These are phyloP conservation scores for Pichia sp. DNA, from an alignment of 1,139 yeast genomes.

Conservation along the genomic window DNA sequence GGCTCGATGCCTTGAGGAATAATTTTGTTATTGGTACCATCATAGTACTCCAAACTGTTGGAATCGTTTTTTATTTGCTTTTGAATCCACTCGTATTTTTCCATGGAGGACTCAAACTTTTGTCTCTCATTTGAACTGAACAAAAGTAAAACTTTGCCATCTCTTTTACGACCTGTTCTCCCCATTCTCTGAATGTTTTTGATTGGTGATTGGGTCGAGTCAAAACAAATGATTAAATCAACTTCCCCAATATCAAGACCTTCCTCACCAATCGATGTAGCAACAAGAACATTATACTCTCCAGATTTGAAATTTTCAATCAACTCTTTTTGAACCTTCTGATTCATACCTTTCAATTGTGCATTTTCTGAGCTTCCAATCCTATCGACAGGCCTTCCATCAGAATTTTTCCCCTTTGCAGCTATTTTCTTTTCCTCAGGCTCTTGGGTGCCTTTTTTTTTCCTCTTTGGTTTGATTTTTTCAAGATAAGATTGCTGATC, in stretches of 20 bases:
- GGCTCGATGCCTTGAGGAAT: conserved; percentile 59
- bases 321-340: conserved; percentile 66
- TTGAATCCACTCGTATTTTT: conserved; percentile 78
- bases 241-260: conserved; percentile 98
- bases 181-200: conserved; percentile 96
- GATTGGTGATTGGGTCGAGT: conserved; percentile 89
- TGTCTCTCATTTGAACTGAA: conserved; percentile 74
- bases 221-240: conserved; percentile 87
- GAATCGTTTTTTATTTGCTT: conserved; percentile 33
- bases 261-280: conserved; percentile 98
- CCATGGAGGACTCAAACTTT: conserved; percentile 82
- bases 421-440: conserved; percentile 27
- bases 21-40: conserved; percentile 43
- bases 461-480: conserved; percentile 39
- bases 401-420: conserved; percentile 4
- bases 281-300: conserved; percentile 72
- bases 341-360: conserved; percentile 61
- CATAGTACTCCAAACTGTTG: conserved; percentile 44
- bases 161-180: conserved; percentile 92
- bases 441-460: conserved; percentile 33
- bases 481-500: conserved; percentile 48
- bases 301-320: conserved; percentile 73
- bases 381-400: conserved; percentile 23
- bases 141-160: conserved; percentile 76
- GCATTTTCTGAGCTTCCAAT: conserved; percentile 50